These are phyloP conservation scores for Mycena pura DNA, from an alignment of 768 basidiomycete species.

Conservation along the genomic window DNA sequence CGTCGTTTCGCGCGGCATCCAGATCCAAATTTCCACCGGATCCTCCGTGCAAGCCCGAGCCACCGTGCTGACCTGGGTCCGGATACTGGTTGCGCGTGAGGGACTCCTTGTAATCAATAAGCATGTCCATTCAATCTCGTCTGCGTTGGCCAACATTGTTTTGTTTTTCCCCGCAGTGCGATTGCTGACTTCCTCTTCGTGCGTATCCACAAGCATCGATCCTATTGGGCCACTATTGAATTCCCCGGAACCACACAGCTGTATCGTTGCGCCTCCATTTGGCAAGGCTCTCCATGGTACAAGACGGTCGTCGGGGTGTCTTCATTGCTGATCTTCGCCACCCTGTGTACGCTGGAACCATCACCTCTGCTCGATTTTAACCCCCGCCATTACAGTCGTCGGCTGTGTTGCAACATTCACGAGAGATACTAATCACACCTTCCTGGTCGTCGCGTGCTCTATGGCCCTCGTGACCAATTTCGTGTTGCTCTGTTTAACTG, in stretches of 20 bases:
- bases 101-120: not conserved
- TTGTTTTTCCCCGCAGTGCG: not conserved
- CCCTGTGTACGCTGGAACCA: not conserved
- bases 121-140: not conserved
- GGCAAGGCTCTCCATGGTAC: not conserved
- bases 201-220: not conserved
- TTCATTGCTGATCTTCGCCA: not conserved
- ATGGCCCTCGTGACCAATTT: slow-evolving; percentile 2
- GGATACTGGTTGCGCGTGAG: not conserved
- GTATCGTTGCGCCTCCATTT: not conserved
- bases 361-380: not conserved
- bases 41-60: not conserved
- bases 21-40: not conserved
- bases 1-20: not conserved
- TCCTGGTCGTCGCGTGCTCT: not conserved
- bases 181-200: not conserved
- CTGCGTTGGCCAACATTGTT: not conserved
- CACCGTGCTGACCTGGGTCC: not conserved
- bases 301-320: not conserved
- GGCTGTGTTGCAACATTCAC: not conserved
- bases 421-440: too few species aligned
- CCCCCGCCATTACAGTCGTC: not conserved
- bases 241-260: not conserved
- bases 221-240: not conserved
- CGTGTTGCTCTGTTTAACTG: not conserved